Evolutionary conservation across 345 rosid species (phyloP).

Genomic region (Populus pruinosa): DNA sequence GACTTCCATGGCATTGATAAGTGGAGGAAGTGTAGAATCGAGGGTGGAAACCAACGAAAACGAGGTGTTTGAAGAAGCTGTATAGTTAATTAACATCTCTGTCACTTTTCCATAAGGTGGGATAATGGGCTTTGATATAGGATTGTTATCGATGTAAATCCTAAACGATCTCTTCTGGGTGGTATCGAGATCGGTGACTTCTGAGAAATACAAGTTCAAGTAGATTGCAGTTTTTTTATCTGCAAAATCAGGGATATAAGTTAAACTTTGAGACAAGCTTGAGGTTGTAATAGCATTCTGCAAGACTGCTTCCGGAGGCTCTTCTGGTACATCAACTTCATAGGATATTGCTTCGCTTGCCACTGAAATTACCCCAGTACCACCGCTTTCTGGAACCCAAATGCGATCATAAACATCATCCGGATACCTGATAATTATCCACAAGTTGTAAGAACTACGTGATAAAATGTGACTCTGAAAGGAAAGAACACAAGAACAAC

Average conservation of each 20-base stretch:
- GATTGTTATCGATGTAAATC: conserved; percentile 16
- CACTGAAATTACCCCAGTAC: conserved; percentile 12
- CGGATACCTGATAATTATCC: conserved; percentile 10
- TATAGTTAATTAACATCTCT: conserved; percentile 20
- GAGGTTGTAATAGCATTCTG: conserved; percentile 33
- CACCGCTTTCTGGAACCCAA: conserved; percentile 29
- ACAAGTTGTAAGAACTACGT: neutral
- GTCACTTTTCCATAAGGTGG: conserved; percentile 31
- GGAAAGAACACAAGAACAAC: neutral
- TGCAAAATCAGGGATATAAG: conserved; percentile 15
- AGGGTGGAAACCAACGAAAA: conserved; percentile 29
- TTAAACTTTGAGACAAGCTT: neutral
- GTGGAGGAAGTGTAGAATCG: conserved; percentile 47
- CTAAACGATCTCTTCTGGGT: conserved; percentile 35
- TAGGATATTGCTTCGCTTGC: conserved; percentile 3
- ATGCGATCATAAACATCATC: conserved; percentile 37
- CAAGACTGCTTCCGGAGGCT: conserved; percentile 33
- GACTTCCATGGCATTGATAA: conserved; percentile 48
- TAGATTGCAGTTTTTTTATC: conserved; percentile 14
- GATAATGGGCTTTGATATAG: conserved; percentile 3
- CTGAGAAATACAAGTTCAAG: conserved; percentile 44
- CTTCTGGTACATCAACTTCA: conserved; percentile 15
- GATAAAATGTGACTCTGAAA: conserved; percentile 14
- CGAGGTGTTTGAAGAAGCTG: conserved; percentile 26
- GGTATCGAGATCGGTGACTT: conserved; percentile 30